Percentiles rank a stretch among this genome's conserved stretches.
Evolutionary conservation across 768 basidiomycete genomes (phyloP).

Genomic region (Fomitopsis serialis): DNA sequence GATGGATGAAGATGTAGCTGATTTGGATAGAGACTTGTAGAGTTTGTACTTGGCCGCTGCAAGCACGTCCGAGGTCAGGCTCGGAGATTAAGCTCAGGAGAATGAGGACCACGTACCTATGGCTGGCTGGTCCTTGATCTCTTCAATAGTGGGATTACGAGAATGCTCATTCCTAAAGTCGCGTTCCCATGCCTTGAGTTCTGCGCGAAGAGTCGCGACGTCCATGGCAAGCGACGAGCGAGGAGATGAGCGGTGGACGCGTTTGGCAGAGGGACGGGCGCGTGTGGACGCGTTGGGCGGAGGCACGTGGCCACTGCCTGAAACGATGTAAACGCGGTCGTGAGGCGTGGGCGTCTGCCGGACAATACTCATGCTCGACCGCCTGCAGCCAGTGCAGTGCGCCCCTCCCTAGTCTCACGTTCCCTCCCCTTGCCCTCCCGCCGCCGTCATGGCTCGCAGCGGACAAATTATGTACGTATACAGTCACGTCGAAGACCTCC

Average conservation of each 20-base stretch:
- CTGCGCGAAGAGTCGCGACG: slow-evolving; percentile 47
- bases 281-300: slow-evolving; percentile 14
- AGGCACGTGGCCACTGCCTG: slow-evolving; percentile 1
- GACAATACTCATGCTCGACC: slow-evolving; percentile 2
- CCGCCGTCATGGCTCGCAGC: background rate
- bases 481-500: background rate
- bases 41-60: slow-evolving; percentile 76
- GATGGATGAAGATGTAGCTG: slow-evolving; percentile 15
- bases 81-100: slow-evolving; percentile 9
- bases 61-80: slow-evolving; percentile 11
- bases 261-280: slow-evolving; percentile 6
- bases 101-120: slow-evolving; percentile 57
- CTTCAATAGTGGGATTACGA: slow-evolving; percentile 59
- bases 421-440: background rate
- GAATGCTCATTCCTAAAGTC: slow-evolving; percentile 52
- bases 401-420: background rate
- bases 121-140: slow-evolving; percentile 55
- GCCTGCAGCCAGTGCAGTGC: background rate
- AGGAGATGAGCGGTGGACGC: slow-evolving; percentile 9
- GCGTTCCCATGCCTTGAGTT: slow-evolving; percentile 79
- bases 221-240: slow-evolving; percentile 28
- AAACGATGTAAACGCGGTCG: background rate
- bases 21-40: slow-evolving; percentile 71
- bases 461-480: background rate
- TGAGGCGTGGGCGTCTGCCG: slow-evolving; percentile 1